phyloP scores from a whole-genome alignment of 768 basidiomycete genomes.

The Rhizopogon vesiculosus region DNA sequence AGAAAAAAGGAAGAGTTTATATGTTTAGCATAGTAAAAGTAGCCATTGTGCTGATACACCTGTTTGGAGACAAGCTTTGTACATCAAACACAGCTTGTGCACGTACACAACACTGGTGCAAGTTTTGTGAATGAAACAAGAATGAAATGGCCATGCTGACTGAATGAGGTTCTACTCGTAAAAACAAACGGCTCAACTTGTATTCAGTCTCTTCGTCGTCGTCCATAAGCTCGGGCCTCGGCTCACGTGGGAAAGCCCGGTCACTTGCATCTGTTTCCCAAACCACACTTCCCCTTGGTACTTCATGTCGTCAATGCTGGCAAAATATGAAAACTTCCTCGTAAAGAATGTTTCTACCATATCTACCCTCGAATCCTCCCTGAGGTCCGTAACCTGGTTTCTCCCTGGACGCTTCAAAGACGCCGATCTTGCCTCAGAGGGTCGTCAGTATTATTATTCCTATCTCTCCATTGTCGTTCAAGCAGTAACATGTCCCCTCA shows the following conservation, averaged over 20 bases:
- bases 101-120: not conserved
- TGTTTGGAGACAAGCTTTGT: constrained; percentile 25
- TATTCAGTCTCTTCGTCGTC: too few species aligned
- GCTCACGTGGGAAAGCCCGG: constrained; percentile 1
- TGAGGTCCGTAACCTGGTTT: constrained; percentile 92
- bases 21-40: too few species aligned
- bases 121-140: too few species aligned
- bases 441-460: constrained; percentile 55
- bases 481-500: constrained; percentile 27
- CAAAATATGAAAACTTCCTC: constrained; percentile 78
- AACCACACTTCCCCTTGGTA: not conserved
- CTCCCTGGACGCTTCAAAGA: constrained; percentile 96
- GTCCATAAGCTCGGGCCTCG: not conserved
- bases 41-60: constrained; percentile 5
- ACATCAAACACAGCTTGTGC: constrained; percentile 6
- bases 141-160: not conserved
- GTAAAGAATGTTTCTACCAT: constrained; percentile 83
- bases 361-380: constrained; percentile 80
- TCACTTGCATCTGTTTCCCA: not conserved
- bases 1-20: constrained; percentile 5
- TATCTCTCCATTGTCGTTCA: constrained; percentile 13
- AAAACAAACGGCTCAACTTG: too few species aligned
- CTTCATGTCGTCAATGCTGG: constrained; percentile 56
- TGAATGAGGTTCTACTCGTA: not conserved
- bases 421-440: constrained; percentile 93